Conservation (phyloP, 2,329 filamentous ascomycete species). For the Beauveria scarabaeidicola region DNA sequence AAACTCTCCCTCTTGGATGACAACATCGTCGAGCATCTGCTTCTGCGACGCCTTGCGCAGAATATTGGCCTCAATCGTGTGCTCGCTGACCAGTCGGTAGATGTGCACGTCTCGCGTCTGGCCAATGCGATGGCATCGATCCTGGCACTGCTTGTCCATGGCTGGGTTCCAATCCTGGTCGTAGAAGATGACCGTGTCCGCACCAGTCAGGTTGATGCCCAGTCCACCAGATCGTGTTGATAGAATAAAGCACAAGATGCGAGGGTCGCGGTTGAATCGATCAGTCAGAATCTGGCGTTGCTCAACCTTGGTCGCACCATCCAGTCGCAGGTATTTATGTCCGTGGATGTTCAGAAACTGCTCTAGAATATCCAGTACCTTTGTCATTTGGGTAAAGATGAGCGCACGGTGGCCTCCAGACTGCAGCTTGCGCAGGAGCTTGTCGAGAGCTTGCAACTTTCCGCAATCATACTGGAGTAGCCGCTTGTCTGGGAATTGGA, state of each 20-base stretch:
- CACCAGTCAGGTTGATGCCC: constrained; percentile 92
- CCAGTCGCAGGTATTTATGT: constrained; percentile 89
- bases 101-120: constrained; percentile 98
- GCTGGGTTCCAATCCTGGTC: constrained; percentile 99
- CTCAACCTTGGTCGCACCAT: constrained; percentile 94
- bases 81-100: constrained; percentile 84
- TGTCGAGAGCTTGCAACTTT: constrained; percentile 85
- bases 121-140: constrained; percentile 92
- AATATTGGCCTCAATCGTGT: constrained; percentile 97
- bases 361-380: constrained; percentile 93
- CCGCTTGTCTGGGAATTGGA: constrained; percentile 93
- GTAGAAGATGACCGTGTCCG: constrained; percentile 97
- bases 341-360: constrained; percentile 97
- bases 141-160: constrained; percentile 99
- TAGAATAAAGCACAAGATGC: constrained; percentile 90
- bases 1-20: constrained; percentile 97
- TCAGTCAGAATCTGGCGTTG: constrained; percentile 92
- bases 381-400: constrained; percentile 99
- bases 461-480: constrained; percentile 97
- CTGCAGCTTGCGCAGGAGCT: constrained; percentile 77
- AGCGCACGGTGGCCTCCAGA: constrained; percentile 84
- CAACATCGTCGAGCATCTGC: constrained; percentile 93
- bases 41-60: constrained; percentile 95
- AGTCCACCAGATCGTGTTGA: constrained; percentile 90
- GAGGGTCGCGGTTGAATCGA: constrained; percentile 88